Percentiles rank a stretch among this genome's conserved stretches.
These are phyloP conservation scores for Amaranthus cruentus DNA, from an alignment of 148 eudicot species.

Conservation along the genomic window DNA sequence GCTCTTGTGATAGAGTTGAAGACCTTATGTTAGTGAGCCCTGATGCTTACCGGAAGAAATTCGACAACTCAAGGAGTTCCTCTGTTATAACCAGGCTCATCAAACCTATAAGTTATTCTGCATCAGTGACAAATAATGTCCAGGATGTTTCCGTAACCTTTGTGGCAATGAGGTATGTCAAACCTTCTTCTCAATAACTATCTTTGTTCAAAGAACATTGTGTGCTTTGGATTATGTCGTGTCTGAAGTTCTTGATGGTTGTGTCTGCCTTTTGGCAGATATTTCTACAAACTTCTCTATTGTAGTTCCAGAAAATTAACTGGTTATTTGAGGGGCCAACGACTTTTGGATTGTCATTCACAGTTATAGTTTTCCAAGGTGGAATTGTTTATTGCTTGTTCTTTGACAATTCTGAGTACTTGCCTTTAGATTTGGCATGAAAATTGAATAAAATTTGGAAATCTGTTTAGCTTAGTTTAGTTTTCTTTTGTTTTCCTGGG, in stretches of 20 bases:
- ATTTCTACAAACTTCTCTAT: background rate
- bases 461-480: no score
- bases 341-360: no score
- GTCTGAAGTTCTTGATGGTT: background rate
- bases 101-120: constrained; percentile 67
- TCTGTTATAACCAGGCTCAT: constrained; percentile 51
- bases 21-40: constrained; percentile 28
- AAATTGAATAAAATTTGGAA: no score
- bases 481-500: no score
- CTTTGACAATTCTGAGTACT: no score
- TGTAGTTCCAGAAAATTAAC: no score
- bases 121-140: constrained; percentile 45
- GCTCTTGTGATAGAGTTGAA: constrained; percentile 33
- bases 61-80: constrained; percentile 35
- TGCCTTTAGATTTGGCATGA: no score
- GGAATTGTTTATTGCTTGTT: no score
- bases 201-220: background rate
- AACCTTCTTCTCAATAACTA: background rate
- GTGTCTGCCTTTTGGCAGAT: background rate
- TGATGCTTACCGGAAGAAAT: constrained; percentile 34
- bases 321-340: no score
- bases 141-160: constrained; percentile 70
- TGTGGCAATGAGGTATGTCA: constrained; percentile 66
- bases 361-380: no score
- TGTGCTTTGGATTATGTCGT: background rate